Evolutionary conservation across 768 basidiomycete genomes (phyloP).

Genomic region (Hirschioporus abietinus): DNA sequence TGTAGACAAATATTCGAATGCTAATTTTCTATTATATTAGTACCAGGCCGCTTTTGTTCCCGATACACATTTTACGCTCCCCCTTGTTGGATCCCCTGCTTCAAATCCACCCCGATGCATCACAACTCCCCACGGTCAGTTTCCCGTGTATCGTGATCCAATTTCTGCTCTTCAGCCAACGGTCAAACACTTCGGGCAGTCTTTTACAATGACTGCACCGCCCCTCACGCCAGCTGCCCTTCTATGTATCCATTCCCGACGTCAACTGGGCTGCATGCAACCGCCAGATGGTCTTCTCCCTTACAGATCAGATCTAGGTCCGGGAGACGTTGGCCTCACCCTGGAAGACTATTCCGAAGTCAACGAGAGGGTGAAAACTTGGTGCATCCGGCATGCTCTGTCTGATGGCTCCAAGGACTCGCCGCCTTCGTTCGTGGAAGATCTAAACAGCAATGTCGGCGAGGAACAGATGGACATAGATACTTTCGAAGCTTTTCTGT

Average conservation of each 20-base stretch:
- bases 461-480: neutral
- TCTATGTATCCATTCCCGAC: constrained; percentile 29
- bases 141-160: neutral
- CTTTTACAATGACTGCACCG: constrained; percentile 36
- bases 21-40: constrained; percentile 19
- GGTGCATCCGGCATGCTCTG: neutral
- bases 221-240: constrained; percentile 35
- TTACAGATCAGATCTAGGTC: neutral
- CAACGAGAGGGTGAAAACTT: neutral
- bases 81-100: constrained; percentile 30
- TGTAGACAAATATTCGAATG: neutral
- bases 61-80: constrained; percentile 38
- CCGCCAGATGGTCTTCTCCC: neutral
- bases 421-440: neutral
- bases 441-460: neutral
- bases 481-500: neutral
- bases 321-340: neutral
- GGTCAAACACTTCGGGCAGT: constrained; percentile 35
- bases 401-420: neutral
- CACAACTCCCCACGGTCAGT: neutral
- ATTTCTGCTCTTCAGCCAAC: neutral
- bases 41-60: constrained; percentile 38
- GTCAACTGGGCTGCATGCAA: neutral
- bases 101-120: constrained; percentile 11
- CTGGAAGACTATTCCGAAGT: constrained; percentile 1